These are phyloP conservation scores for Canavalia ensiformis DNA, from an alignment of 306 rosid genomes.

Conservation along the genomic window DNA sequence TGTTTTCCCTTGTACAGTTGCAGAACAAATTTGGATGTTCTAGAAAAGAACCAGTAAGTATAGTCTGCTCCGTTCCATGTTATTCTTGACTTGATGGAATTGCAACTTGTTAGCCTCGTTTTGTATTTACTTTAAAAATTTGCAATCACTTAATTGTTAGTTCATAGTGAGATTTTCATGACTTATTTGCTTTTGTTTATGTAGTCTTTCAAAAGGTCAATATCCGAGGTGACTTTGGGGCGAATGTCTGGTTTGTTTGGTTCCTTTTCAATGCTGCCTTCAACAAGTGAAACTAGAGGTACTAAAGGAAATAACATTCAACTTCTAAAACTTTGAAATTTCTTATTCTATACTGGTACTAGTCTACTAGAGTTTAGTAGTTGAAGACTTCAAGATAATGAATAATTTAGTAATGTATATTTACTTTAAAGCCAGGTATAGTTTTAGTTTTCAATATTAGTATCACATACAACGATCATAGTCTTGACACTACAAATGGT, in stretches of 20 bases:
- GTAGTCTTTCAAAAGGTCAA: slow-evolving; percentile 72
- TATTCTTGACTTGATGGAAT: slow-evolving; percentile 25
- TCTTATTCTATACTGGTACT: slow-evolving; percentile 7
- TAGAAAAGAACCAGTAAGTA: slow-evolving; percentile 75
- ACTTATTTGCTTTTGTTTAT: slow-evolving; percentile 51
- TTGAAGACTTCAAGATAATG: slow-evolving; percentile 6
- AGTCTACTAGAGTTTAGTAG: not conserved
- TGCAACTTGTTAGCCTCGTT: not conserved
- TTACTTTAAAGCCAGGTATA: slow-evolving; percentile 13
- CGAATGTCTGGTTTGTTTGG: slow-evolving; percentile 72
- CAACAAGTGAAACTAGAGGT: slow-evolving; percentile 74
- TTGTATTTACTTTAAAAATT: not conserved
- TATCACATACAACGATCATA: not conserved
- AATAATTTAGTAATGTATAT: slow-evolving; percentile 2
- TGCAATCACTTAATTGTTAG: slow-evolving; percentile 25
- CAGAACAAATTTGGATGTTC: slow-evolving; percentile 83
- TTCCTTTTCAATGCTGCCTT: slow-evolving; percentile 71
- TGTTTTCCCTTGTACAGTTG: slow-evolving; percentile 66
- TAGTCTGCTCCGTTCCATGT: slow-evolving; percentile 18
- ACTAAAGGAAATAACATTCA: slow-evolving; percentile 39
- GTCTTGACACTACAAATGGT: slow-evolving; percentile 12
- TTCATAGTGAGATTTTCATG: slow-evolving; percentile 26
- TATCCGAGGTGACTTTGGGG: slow-evolving; percentile 79
- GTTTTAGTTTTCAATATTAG: not conserved
- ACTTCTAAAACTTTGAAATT: slow-evolving; percentile 4